Conservation (phyloP, 129 eudicot genomes). For the Deinandra increscens region DNA sequence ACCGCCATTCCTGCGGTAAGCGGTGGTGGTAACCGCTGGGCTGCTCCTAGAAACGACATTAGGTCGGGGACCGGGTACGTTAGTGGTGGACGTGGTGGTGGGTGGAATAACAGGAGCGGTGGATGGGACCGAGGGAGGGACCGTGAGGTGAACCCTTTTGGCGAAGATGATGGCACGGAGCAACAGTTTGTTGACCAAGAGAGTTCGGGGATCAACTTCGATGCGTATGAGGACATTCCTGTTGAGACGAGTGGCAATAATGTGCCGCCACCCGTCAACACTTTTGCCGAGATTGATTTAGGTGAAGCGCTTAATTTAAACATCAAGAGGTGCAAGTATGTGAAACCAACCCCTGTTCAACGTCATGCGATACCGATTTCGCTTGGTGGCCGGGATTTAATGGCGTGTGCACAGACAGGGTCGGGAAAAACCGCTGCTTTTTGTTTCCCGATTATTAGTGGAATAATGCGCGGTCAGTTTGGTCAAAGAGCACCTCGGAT, state of each 20-base stretch:
- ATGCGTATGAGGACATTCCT: conserved; percentile 89
- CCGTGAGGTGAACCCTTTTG: conserved; percentile 75
- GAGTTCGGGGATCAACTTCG: conserved; percentile 70
- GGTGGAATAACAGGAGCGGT: conserved; percentile 64
- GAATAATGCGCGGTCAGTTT: conserved; percentile 55
- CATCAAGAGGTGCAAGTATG: conserved; percentile 82
- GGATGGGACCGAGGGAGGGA: conserved; percentile 77
- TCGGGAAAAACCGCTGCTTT: conserved; percentile 89
- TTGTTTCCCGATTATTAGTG: conserved; percentile 83
- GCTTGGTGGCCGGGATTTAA: conserved; percentile 66
- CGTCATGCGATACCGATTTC: conserved; percentile 77
- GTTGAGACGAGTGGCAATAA: conserved; percentile 87
- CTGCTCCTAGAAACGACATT: conserved; percentile 44
- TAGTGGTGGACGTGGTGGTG: conserved; percentile 58
- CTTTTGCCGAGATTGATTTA: conserved; percentile 81
- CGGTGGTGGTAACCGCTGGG: conserved; percentile 42
- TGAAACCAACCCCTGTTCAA: conserved; percentile 86
- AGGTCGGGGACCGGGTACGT: conserved; percentile 40
- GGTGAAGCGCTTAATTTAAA: conserved; percentile 73
- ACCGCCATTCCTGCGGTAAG: conserved; percentile 29
- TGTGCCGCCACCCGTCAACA: conserved; percentile 85
- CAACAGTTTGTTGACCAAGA: conserved; percentile 51
- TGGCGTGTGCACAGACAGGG: conserved; percentile 95
- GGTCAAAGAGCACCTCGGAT: conserved; percentile 56
- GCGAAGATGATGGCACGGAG: conserved; percentile 41